Evolutionary conservation across 306 rosid genomes (phyloP), one percentile per base, ranked within the genome.

Genomic region (Lablab purpureus): DNA sequence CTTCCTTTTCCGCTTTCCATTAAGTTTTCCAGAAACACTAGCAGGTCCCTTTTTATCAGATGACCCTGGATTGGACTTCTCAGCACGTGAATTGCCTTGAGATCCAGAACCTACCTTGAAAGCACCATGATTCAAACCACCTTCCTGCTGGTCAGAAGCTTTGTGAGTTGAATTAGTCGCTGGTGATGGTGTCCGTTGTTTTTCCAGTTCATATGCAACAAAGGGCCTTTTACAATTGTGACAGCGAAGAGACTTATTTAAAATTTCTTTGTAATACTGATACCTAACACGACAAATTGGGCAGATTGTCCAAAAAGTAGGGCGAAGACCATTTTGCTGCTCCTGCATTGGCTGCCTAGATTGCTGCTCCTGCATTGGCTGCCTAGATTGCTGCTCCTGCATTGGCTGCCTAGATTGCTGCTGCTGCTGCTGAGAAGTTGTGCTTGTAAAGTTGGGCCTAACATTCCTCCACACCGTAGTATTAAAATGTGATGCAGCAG

Each of bases 271-370:
- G 67, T 85, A 88, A 71, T 91, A 95, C 81, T 93, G 94, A 83
- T 88, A 95, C 86, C 51, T 87, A 10, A 89, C 86, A 6, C 79
- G 56, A 83, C 99, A 95, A 83, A 87, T 91, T n/a, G 97, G 92
- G 82, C 99, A 95, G 34, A 22, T 77, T 28, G 99, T 95, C 99
- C 99, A 95, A 79, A 95, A 95, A 3, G 99, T 90, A 28, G 83
- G 25, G 25, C 74, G 85, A 45, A 17, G 76, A 72, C 79, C 87
- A 43, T 87, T 77, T 60, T 81, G 91, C 73, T 47, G 86, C 28
- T 75, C 85, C 27, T 27, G 74, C 25, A 75, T 70, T 27, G 67
- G 10, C 41, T 27, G 64, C 64, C n/a, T 28, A 60, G 67, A 60
- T 27, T 60, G 67, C 46, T 63, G 86, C 27, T 63, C 85, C 30